Percentiles rank a stretch among this genome's conserved stretches.
Conservation (phyloP, 2,329 filamentous ascomycete genomes). For the Trichoderma sp. region DNA sequence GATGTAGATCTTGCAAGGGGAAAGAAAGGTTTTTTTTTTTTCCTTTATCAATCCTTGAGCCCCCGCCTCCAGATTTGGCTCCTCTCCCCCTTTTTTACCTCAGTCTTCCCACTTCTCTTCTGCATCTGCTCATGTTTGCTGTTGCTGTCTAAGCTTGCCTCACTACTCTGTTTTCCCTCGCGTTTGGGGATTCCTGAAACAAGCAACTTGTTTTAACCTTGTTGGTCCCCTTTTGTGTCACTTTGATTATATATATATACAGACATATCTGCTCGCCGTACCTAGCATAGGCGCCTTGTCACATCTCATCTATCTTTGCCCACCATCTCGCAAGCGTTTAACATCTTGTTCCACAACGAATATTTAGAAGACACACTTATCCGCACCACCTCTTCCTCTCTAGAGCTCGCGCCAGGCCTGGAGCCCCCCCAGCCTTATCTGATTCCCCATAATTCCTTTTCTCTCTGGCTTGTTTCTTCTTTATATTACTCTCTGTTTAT, state of each 20-base stretch:
- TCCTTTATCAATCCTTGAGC: constrained; percentile 28
- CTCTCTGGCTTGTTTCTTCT: neutral
- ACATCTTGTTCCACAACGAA: neutral
- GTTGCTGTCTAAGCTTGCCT: neutral
- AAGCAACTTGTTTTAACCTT: constrained; percentile 19
- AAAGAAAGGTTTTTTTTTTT: neutral
- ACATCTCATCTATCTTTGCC: constrained; percentile 1
- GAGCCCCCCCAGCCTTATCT: constrained; percentile 17
- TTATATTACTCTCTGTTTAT: neutral
- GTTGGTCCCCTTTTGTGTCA: constrained; percentile 19
- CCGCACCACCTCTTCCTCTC: constrained; percentile 9
- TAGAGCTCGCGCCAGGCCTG: constrained; percentile 1
- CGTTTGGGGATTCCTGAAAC: constrained; percentile 25
- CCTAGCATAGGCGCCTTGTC: constrained; percentile 12
- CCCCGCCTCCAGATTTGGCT: constrained; percentile 14
- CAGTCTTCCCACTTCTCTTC: constrained; percentile 12
- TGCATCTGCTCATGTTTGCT: constrained; percentile 8
- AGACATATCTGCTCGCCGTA: constrained; percentile 9
- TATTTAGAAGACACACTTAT: neutral
- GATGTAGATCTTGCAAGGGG: constrained; percentile 23
- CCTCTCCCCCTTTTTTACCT: constrained; percentile 1
- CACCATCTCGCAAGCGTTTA: neutral
- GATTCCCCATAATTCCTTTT: constrained; percentile 2
- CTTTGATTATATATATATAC: constrained; percentile 2
- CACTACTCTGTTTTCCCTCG: neutral